Conservation (phyloP, 2,329 filamentous ascomycete species). For the Metarhizium humberi region DNA sequence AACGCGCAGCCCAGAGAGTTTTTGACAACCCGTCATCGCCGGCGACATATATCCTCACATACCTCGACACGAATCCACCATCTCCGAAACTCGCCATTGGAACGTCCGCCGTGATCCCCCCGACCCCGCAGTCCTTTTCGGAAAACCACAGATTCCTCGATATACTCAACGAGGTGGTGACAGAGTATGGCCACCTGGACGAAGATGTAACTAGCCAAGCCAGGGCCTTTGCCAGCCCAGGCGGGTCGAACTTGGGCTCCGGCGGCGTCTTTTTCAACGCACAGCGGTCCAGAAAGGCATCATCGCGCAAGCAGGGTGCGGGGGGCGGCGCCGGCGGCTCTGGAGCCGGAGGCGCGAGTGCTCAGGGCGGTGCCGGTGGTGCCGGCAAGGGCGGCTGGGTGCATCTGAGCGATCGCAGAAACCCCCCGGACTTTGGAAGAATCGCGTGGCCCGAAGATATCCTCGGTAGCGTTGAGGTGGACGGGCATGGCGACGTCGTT, state of each 20-base stretch:
- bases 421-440: constrained; percentile 56
- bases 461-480: constrained; percentile 57
- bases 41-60: constrained; percentile 45
- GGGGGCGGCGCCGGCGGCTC: constrained; percentile 31
- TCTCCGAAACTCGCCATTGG: constrained; percentile 47
- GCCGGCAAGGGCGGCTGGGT: constrained; percentile 53
- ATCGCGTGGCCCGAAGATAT: constrained; percentile 65
- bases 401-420: constrained; percentile 54
- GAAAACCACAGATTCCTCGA: constrained; percentile 51
- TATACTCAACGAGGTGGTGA: constrained; percentile 49
- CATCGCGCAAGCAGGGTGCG: constrained; percentile 24
- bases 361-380: constrained; percentile 53
- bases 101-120: constrained; percentile 47
- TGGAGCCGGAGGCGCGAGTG: constrained; percentile 46
- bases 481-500: constrained; percentile 45
- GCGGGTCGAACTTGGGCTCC: constrained; percentile 41
- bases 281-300: constrained; percentile 24
- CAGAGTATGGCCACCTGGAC: constrained; percentile 46
- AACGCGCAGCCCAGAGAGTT: constrained; percentile 39
- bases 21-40: constrained; percentile 38
- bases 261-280: constrained; percentile 41
- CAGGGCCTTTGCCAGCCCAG: constrained; percentile 48
- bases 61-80: constrained; percentile 49
- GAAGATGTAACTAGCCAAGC: constrained; percentile 47
- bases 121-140: constrained; percentile 49